These are phyloP conservation scores for Paraconiothyrium brasiliense DNA, from an alignment of 2,329 filamentous ascomycete genomes.

Conservation along the genomic window DNA sequence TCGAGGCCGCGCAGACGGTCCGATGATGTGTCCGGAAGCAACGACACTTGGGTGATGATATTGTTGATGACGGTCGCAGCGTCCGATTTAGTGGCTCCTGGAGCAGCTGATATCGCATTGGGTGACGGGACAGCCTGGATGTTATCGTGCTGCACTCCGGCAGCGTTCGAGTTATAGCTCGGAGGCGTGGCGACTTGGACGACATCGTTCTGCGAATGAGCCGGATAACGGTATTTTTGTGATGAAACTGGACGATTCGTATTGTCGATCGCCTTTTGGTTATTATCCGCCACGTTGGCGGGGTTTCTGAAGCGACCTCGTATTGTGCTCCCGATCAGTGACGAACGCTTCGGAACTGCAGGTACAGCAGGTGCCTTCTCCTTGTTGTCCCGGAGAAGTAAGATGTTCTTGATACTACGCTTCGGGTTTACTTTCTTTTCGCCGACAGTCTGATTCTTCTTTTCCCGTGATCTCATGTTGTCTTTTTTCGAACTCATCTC, in stretches of 20 bases:
- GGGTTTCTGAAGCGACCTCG: slow-evolving; percentile 31
- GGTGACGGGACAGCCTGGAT: background rate
- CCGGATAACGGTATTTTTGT: background rate
- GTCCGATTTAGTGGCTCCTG: slow-evolving; percentile 11
- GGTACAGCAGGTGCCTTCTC: slow-evolving; percentile 13
- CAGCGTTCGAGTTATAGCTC: background rate
- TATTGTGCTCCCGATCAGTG: slow-evolving; percentile 28
- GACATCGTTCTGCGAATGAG: background rate
- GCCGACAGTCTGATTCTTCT: background rate
- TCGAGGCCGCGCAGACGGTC: slow-evolving; percentile 31
- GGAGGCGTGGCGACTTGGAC: background rate
- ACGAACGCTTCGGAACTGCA: slow-evolving; percentile 25
- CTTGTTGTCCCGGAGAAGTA: slow-evolving; percentile 28
- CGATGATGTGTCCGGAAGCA: slow-evolving; percentile 19
- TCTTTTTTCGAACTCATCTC: background rate
- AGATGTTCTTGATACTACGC: slow-evolving; percentile 38
- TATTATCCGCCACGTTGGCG: slow-evolving; percentile 28
- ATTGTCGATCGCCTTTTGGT: slow-evolving; percentile 18
- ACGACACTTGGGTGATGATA: slow-evolving; percentile 25
- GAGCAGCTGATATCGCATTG: background rate
- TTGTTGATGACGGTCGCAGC: slow-evolving; percentile 23
- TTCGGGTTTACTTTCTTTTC: slow-evolving; percentile 29
- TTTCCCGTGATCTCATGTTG: background rate
- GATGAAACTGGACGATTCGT: background rate
- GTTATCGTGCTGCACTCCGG: background rate